Base-by-base conservation (phyloP, 805 yeast species). In the Zygotorulaspora danielsina region DNA sequence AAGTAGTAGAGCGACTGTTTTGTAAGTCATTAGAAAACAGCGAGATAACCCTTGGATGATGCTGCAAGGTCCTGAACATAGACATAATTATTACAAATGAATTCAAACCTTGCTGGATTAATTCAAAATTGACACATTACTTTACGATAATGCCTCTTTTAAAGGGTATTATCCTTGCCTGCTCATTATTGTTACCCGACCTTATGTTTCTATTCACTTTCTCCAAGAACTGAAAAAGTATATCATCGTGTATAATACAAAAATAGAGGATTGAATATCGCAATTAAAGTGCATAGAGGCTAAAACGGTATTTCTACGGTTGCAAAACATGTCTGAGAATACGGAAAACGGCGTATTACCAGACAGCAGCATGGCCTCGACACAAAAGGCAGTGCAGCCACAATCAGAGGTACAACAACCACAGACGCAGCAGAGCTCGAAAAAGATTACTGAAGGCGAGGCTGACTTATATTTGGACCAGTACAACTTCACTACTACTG, bases 401-500 rank as follows among this genome's bases (percentile, higher is more conserved):
- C 39, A 28, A 9, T 10, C 37, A 15, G 31, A 37, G 20, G 24
- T 24, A 11, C 35, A 19, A 17, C 38, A 25, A 25, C 36, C 35
- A 10, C 42, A 30, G 13, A 13, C 17, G 27, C 28, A 20, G 13
- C 43, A 48, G 18, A 38, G 36, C 15, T 33, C 58, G 13, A 57
- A 55, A 39, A 61, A 56, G 38, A 53, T 61, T 18, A 52, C 71
- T 7, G 69, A 65, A 42, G 68, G 69, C 20, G 72, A 67, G 38
- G 70, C 70, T 6, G 79, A 82, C 48, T 67, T 84, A 43, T 84
- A 83, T 55, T 66, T 84, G 45, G 90, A 83, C 62, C 79, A 86
- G 29, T 84, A 82, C 54, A 83, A 89, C 16, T 84, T 84, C 64
- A 84, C 93, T 33, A 84, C 94, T 0, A 85, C 94, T 0, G 95